Base-by-base conservation (phyloP, 805 yeast species). In the Aciculoconidium aculeatum region DNA sequence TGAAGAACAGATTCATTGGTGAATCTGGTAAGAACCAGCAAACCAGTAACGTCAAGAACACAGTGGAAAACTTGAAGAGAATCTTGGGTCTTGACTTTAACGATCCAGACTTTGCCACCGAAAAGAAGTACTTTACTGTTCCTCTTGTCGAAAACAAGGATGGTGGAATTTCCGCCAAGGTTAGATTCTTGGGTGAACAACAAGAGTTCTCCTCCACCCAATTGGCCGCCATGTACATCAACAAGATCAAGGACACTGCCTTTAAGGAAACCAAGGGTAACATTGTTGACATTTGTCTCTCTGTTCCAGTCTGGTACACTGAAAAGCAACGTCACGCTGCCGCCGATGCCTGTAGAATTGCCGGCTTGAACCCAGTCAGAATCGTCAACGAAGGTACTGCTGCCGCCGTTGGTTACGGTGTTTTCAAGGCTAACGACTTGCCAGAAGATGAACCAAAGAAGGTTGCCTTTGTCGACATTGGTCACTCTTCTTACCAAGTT, bases 371-470 rank as follows among this genome's bases (percentile, higher is more conserved):
- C 78, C 97, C 98, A 37, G 96, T 92, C 37, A 84, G 98, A 75
- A 78, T 92, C 42, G 95, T 92, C 48, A 92, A 92, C 62, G 99
- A 92, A 61, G 80, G 84, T 44, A 88, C 97, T 35, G 97, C 98
- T 38, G 98, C 98, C 39, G 97, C 96, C 51, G 95, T 92, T 43
- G 94, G 96, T 49, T 94, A 92, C 70, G 98, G 98, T 72, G 96
- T 92, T 38, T 92, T 92, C 81, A 88, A 92, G 76, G 65, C 64
- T 23, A 75, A 83, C 44, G 96, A 90, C 55, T 73, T 92, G 51
- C 96, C 97, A 51, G 97, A 87, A 62, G 95, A 85, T 50, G 82
- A 80, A 61, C 80, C 88, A 53, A 80, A 82, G 68, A 81, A 75
- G 53, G 82, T 92, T 47, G 96, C 94, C 28, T 84, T 92, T 51